These are phyloP conservation scores for Colletotrichum sp. DNA, from an alignment of 2,329 filamentous ascomycete genomes.

Conservation along the genomic window DNA sequence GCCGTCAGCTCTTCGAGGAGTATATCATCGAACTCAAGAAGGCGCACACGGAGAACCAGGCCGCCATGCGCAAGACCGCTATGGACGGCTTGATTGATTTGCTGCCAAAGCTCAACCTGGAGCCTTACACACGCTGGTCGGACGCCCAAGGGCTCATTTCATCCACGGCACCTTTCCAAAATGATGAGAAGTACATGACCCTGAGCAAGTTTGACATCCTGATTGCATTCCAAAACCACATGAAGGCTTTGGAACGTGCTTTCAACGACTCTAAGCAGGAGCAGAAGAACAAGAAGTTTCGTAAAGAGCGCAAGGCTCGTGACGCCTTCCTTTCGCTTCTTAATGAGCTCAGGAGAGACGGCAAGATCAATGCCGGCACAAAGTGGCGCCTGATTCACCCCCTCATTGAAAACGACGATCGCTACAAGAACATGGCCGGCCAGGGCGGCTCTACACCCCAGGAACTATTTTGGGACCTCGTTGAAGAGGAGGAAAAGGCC, in stretches of 20 bases:
- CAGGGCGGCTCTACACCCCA: slow-evolving; percentile 85
- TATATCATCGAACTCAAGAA: slow-evolving; percentile 88
- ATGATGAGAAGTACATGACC: slow-evolving; percentile 83
- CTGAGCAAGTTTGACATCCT: slow-evolving; percentile 90
- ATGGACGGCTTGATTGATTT: slow-evolving; percentile 83
- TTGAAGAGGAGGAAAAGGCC: slow-evolving; percentile 93
- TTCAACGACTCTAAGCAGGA: slow-evolving; percentile 92
- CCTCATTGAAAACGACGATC: slow-evolving; percentile 77
- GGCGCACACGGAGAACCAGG: slow-evolving; percentile 77
- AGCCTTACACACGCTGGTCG: slow-evolving; percentile 94
- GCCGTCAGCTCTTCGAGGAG: slow-evolving; percentile 89
- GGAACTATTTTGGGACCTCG: slow-evolving; percentile 93
- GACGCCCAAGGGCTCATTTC: slow-evolving; percentile 86
- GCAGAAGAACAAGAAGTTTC: slow-evolving; percentile 80
- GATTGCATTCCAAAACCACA: slow-evolving; percentile 92
- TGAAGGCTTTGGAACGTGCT: slow-evolving; percentile 87
- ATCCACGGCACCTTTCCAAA: slow-evolving; percentile 76
- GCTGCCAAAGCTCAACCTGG: slow-evolving; percentile 79
- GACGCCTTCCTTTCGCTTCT: slow-evolving; percentile 82
- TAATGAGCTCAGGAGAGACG: slow-evolving; percentile 72
- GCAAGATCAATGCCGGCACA: slow-evolving; percentile 85
- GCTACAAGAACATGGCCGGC: slow-evolving; percentile 83
- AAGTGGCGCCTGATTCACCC: slow-evolving; percentile 88
- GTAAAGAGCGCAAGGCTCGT: slow-evolving; percentile 84
- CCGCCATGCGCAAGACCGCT: slow-evolving; percentile 74